These are phyloP conservation scores for Cystobasidium ongulense DNA, from an alignment of 768 basidiomycete species.

Conservation along the genomic window DNA sequence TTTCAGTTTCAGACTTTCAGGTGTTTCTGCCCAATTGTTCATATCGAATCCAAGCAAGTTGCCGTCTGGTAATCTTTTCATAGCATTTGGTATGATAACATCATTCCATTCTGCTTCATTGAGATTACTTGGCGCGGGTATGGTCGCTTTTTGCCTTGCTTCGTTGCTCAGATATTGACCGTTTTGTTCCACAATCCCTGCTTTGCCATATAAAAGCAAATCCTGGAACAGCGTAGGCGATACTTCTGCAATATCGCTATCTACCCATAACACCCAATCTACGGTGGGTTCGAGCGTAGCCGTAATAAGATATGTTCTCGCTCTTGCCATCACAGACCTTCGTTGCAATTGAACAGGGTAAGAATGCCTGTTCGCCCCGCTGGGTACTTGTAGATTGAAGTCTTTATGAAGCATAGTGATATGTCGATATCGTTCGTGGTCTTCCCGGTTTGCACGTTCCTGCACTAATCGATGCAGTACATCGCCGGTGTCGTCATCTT, in stretches of 20 bases:
- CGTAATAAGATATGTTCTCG: slow-evolving; percentile 34
- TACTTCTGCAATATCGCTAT: slow-evolving; percentile 36
- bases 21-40: slow-evolving; percentile 41
- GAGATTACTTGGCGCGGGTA: background rate
- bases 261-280: slow-evolving; percentile 39
- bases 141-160: background rate
- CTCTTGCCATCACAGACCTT: slow-evolving; percentile 34
- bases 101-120: background rate
- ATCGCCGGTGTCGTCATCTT: slow-evolving; percentile 31
- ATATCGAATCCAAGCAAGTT: slow-evolving; percentile 35
- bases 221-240: slow-evolving; percentile 33
- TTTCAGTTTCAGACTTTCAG: slow-evolving; percentile 31
- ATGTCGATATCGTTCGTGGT: background rate
- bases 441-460: background rate
- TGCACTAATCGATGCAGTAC: background rate
- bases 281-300: slow-evolving; percentile 32
- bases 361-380: slow-evolving; percentile 13
- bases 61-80: slow-evolving; percentile 19
- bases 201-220: slow-evolving; percentile 24
- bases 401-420: slow-evolving; percentile 31
- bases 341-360: slow-evolving; percentile 19
- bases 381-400: slow-evolving; percentile 31
- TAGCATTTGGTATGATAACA: slow-evolving; percentile 3
- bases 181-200: background rate
- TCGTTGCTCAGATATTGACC: background rate